Base-by-base conservation (phyloP, 108 stramenopile species). In the Skeletonema costatum region DNA sequence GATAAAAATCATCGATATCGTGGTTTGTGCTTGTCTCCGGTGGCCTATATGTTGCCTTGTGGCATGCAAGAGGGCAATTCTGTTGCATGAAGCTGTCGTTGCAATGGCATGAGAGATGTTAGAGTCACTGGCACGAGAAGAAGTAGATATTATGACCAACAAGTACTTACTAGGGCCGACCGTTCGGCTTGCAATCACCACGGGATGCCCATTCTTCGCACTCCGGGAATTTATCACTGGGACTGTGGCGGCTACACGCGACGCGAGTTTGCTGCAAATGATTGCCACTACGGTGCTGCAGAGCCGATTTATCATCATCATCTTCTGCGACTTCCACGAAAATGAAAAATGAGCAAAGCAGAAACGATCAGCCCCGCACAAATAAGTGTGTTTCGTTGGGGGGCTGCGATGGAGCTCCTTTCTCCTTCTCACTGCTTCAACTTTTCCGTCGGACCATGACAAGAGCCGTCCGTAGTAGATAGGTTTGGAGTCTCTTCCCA, bases 31-130 rank as follows among this genome's bases (percentile, higher is more conserved):
- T 66, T 29, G 60, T 63, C 32, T 74, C 68, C 8, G 80, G 80
- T 42, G 73, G 68, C 53, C 32, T 61, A 17, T 56, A 70, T 8
- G 64, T 70, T 14, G 61, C 39, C 63, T 69, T 74, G 41, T 80
- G 73, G 44, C 80, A 80, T 21, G 80, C 63, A 8, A 69, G 63
- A 1, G 68, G 80, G 68, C 80, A 80, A 44, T 80, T 80, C 66
- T 74, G 67, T 32, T 69, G 73, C 80, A 82, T 77, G 58, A 82
- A 78, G 60, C 75, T 80, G 33, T 16, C 11, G 39, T 4, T n/a
- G 51, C 31, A 53, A 70, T 39, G 9, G 25, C 25, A n/a, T 0
- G 19, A 64, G 4, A 38, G 14, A 62, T 12, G 30, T 10, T 51
- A 74, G 39, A 48, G 53, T 48, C 13, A 59, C 17, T 6, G 32